These are phyloP conservation scores for Hawksworthiomyces lignivorus DNA, from an alignment of 2,329 filamentous ascomycete species.

Conservation along the genomic window DNA sequence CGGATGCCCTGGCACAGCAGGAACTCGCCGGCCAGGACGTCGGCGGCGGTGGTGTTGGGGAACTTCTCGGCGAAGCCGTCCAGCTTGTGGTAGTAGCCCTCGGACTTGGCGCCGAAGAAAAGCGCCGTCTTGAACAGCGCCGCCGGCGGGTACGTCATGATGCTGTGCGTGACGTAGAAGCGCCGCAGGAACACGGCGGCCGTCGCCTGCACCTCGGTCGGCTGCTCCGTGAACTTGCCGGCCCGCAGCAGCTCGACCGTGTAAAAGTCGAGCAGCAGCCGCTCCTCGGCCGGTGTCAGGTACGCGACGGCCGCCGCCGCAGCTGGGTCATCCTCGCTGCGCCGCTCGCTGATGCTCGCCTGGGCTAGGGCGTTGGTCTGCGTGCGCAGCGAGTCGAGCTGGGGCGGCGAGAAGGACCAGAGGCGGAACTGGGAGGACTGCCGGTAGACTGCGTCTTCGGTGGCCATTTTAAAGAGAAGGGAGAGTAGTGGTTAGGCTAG, in stretches of 20 bases:
- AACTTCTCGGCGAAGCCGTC: constrained; percentile 58
- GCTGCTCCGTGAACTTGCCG: constrained; percentile 44
- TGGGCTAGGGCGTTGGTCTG: constrained; percentile 72
- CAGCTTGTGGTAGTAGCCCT: constrained; percentile 58
- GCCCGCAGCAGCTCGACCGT: constrained; percentile 51
- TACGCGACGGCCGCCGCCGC: constrained; percentile 41
- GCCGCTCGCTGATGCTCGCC: constrained; percentile 49
- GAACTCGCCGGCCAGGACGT: constrained; percentile 86
- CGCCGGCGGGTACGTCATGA: constrained; percentile 92
- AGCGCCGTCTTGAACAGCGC: constrained; percentile 83
- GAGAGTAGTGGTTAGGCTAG: background rate
- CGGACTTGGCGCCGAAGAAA: constrained; percentile 89
- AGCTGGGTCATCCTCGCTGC: constrained; percentile 28
- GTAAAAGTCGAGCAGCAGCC: constrained; percentile 73
- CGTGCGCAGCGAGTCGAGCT: constrained; percentile 62
- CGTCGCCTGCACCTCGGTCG: constrained; percentile 55
- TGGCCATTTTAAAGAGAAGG: constrained; percentile 46
- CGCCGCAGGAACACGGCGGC: constrained; percentile 84
- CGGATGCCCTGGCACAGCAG: constrained; percentile 84
- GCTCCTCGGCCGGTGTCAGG: constrained; percentile 76
- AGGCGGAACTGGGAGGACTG: constrained; percentile 82
- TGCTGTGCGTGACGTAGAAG: constrained; percentile 91
- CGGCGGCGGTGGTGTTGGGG: constrained; percentile 64
- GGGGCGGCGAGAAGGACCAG: constrained; percentile 80
- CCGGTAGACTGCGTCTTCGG: constrained; percentile 86